Evolutionary conservation across 2,329 filamentous ascomycete genomes (phyloP).

Genomic region (Rutstroemia sp.): DNA sequence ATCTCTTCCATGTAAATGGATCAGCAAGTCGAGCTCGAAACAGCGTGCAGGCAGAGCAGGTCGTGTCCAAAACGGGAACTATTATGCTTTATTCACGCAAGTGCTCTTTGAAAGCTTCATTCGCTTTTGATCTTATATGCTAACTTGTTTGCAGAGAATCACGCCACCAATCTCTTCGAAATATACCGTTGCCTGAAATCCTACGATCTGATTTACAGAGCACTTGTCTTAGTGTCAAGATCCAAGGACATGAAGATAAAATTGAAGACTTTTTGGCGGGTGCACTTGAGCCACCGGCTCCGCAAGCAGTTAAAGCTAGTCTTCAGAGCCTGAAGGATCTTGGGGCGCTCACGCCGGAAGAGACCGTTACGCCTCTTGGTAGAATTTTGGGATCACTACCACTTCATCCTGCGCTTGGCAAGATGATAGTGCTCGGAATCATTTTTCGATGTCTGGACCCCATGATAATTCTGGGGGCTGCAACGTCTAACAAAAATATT

Average conservation of each 20-base stretch:
- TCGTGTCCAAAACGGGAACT: constrained; percentile 79
- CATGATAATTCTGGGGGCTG: constrained; percentile 73
- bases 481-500: constrained; percentile 66
- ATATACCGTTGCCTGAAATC: constrained; percentile 77
- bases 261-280: constrained; percentile 73
- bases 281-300: constrained; percentile 79
- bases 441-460: constrained; percentile 88
- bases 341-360: constrained; percentile 74
- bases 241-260: constrained; percentile 75
- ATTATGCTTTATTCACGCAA: constrained; percentile 92
- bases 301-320: constrained; percentile 74
- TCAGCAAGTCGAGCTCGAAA: constrained; percentile 83
- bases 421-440: constrained; percentile 87
- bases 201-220: constrained; percentile 85
- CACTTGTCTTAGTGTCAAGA: constrained; percentile 85
- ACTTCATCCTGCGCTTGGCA: constrained; percentile 80
- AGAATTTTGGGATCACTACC: constrained; percentile 85
- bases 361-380: constrained; percentile 75
- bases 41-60: constrained; percentile 89
- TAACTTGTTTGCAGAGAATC: constrained; percentile 22
- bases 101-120: not conserved
- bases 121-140: not conserved
- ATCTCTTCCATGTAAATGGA: constrained; percentile 85
- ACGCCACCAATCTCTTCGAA: constrained; percentile 79
- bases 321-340: constrained; percentile 72